Conservation (phyloP, 495 filamentous ascomycete species). For the Neurospora sublineolata region DNA sequence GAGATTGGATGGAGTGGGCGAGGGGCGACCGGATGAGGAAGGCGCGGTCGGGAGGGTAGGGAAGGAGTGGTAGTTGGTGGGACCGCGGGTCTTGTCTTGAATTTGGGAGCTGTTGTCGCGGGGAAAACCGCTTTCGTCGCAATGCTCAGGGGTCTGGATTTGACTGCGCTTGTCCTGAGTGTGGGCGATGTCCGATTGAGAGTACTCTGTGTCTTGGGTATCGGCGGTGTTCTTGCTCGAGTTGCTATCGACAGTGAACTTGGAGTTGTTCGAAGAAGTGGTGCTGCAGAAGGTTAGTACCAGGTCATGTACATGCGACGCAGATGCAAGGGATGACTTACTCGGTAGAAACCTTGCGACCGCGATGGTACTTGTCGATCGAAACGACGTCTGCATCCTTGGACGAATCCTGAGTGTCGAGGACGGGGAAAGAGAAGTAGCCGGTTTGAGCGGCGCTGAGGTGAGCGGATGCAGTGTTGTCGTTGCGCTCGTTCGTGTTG, state of each 20-base stretch:
- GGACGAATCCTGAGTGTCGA: neutral
- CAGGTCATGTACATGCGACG: neutral
- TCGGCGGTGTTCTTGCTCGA: neutral
- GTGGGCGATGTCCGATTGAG: neutral
- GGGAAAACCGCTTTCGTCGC: neutral
- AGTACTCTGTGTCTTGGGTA: neutral
- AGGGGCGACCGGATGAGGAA: neutral
- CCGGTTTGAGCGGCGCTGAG: accelerated
- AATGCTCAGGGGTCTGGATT: neutral
- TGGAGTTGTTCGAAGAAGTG: neutral
- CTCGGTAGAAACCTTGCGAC: neutral
- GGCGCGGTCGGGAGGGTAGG: neutral
- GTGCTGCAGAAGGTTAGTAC: neutral
- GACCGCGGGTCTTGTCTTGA: neutral
- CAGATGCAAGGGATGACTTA: neutral
- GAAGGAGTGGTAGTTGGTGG: neutral
- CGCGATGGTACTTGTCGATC: neutral
- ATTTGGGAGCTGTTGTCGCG: neutral
- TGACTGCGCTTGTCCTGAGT: neutral
- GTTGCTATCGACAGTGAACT: neutral
- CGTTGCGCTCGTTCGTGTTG: neutral
- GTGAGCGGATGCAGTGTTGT: neutral
- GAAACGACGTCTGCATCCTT: neutral
- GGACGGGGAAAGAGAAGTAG: neutral
- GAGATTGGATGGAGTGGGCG: neutral